Evolutionary conservation across 2,329 filamentous ascomycete species (phyloP), one percentile per base, ranked within the genome.

Genomic region (Diaporthe batatas): DNA sequence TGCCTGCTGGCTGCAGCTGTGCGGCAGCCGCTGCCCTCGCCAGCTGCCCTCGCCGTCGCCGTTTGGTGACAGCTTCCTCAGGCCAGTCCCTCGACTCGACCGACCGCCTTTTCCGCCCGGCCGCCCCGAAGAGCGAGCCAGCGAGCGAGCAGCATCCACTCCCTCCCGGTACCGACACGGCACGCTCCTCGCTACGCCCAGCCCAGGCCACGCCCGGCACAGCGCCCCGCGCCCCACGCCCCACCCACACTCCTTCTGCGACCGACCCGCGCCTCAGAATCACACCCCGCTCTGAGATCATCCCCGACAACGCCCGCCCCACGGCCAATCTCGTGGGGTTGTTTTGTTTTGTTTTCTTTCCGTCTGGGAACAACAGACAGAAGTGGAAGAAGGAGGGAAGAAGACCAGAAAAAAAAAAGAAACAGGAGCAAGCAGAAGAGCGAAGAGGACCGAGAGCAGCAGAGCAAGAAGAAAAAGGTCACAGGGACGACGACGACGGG

Each of bases 271-370:
- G 58, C 68, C 32, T 59, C 68, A 42, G 32, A 47, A 59, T 39
- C 49, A 59, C 58, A 68, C 73, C 73, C 73, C 71, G 71, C 73
- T 71, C 71, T 73, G 71, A 73, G 71, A 71, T 73, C 71, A 73
- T 68, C 42, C 71, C 54, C 49, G 53, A 67, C 57, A 29, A 57
- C 14, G 44, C 67, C 71, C 14, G 44, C 67, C 71, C 70, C 54
- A 68, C 67, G 6, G 36, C 70, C 54, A 70, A 70, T 54, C 44
- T 70, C 53, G 64, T 49, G 39, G 34, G 55, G 32, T 34, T 44
- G 12, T 39, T 39, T 39, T 39, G 36, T 39, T 39, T 51, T 58
- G 29, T 44, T 12, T 42, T 14, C 16, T 42, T n/a, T n/a, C n/a
- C 39, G 2, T 42, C 3, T n/a, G 44, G 21, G 44, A 11, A n/a